Conservation (phyloP, 2,329 filamentous ascomycete species). For the Diplocarpon mali region DNA sequence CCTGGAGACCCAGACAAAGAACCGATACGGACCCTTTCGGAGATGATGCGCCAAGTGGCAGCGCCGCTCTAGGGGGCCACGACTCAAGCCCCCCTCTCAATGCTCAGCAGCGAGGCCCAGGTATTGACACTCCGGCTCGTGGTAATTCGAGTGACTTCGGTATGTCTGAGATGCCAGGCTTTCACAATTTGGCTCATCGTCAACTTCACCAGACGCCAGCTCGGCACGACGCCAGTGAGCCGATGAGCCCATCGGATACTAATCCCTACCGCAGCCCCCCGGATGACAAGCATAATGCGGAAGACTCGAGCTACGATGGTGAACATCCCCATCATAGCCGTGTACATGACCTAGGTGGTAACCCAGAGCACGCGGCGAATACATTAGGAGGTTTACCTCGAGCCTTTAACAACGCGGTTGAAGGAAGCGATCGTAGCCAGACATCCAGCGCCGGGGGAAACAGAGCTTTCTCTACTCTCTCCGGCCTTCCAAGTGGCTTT, state of each 20-base stretch:
- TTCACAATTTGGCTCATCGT: constrained; percentile 42
- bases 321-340: constrained; percentile 33
- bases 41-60: constrained; percentile 55
- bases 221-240: constrained; percentile 47
- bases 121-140: constrained; percentile 34
- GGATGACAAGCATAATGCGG: constrained; percentile 50
- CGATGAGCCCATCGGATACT: constrained; percentile 84
- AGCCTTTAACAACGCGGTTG: constrained; percentile 35
- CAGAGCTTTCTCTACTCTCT: constrained; percentile 57
- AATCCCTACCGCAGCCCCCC: constrained; percentile 93
- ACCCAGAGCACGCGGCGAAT: constrained; percentile 38
- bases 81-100: constrained; percentile 49
- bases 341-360: constrained; percentile 39
- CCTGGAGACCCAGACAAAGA: constrained; percentile 49
- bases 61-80: constrained; percentile 63
- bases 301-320: constrained; percentile 30
- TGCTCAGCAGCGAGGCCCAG: constrained; percentile 31
- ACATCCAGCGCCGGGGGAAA: constrained; percentile 74
- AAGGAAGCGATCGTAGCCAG: constrained; percentile 81
- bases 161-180: constrained; percentile 47
- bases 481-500: constrained; percentile 43
- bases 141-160: constrained; percentile 44
- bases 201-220: constrained; percentile 32
- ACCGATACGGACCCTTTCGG: constrained; percentile 67
- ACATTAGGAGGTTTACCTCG: constrained; percentile 45